Percentiles rank a stretch among this genome's conserved stretches.
phyloP scores from a whole-genome alignment of 495 filamentous ascomycete species.

The Tuber microsphaerosporum region DNA sequence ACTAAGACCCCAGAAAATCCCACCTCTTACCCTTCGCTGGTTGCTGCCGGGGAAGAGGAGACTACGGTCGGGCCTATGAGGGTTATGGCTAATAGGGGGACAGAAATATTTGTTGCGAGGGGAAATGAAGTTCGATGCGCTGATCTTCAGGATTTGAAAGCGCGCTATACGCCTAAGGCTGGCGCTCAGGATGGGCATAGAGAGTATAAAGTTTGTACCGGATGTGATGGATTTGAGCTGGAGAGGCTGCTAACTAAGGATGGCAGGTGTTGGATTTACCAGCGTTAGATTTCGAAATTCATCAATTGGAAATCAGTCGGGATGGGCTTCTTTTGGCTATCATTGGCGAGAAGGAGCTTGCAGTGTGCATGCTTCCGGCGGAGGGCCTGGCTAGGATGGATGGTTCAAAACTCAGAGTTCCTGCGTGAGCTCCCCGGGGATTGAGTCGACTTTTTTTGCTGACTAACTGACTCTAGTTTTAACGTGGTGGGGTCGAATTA shows the following conservation, averaged over 20 bases:
- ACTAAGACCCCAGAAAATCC: slow-evolving; percentile 34
- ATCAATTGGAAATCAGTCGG: slow-evolving; percentile 37
- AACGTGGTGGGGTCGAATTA: slow-evolving; percentile 28
- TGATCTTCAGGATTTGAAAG: slow-evolving; percentile 39
- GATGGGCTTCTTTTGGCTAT: slow-evolving; percentile 41
- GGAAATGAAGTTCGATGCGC: slow-evolving; percentile 39
- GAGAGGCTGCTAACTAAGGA: slow-evolving; percentile 11
- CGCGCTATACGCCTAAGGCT: slow-evolving; percentile 23
- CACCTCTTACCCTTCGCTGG: slow-evolving; percentile 9
- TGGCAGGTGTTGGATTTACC: slow-evolving; percentile 33
- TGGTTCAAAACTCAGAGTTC: slow-evolving; percentile 26
- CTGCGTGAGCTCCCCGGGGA: slow-evolving; percentile 24
- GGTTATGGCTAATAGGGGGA: slow-evolving; percentile 33
- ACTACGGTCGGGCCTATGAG: slow-evolving; percentile 20
- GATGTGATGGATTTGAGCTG: neutral
- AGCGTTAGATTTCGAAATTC: slow-evolving; percentile 37
- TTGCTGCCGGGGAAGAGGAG: slow-evolving; percentile 1
- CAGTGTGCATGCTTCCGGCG: slow-evolving; percentile 36
- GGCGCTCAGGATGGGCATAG: slow-evolving; percentile 32
- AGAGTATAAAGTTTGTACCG: slow-evolving; percentile 28
- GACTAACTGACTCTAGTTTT: slow-evolving; percentile 27
- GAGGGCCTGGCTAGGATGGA: slow-evolving; percentile 34
- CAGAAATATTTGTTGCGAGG: slow-evolving; percentile 37
- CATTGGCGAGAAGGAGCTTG: slow-evolving; percentile 36
- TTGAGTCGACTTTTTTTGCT: neutral